Base-by-base conservation (phyloP, 495 filamentous ascomycete species). In the Tricharina praecox region DNA sequence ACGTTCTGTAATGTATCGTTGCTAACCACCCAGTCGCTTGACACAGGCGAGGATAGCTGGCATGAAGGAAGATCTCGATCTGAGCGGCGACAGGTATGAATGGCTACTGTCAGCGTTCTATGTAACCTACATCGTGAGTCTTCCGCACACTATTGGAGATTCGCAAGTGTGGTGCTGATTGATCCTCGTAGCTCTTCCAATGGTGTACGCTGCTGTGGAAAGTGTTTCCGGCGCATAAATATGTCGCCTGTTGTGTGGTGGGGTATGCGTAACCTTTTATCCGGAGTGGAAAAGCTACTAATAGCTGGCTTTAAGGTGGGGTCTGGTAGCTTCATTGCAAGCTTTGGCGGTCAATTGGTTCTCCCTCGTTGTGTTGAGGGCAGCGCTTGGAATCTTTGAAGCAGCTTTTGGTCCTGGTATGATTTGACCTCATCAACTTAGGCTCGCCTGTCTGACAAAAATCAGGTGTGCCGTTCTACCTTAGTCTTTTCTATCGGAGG, bases 41-140 rank as follows among this genome's bases (percentile, higher is more conserved):
- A 15, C 45, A 23, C 25, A 63, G 60, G 60, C 60, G 10, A 56
- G 44, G 38, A 57, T 77, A 45, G 75, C 75, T 5, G 75, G 75
- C 28, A 70, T 78, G 61, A 59, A 62, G 16, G 62, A 69, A 15
- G 73, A 77, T 50, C 61, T 79, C 13, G 36, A 65, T 21, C 64
- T 80, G 15, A 56, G 60, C 2, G 66, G 70, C 18, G 64, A 67
- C 10, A 60, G 63, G 30, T 80, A 79, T 48, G 60, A 78, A 53
- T 92, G 82, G 82, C 67, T 87, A 15, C 63, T 87, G 37, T 85
- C 79, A 0, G 78, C 83, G 26, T 90, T 87, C 55, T 87, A 87
- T 55, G 80, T 77, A 18, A 64, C 71, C 1, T 77, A 77, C 49
- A 75, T 77, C 30, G 56, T 47, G 15, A 19, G 47, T 48, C 15